Percentiles rank a stretch among this genome's conserved stretches.
phyloP scores from a whole-genome alignment of 352 stramenopile genomes.

The Globisporangium mamillatum region DNA sequence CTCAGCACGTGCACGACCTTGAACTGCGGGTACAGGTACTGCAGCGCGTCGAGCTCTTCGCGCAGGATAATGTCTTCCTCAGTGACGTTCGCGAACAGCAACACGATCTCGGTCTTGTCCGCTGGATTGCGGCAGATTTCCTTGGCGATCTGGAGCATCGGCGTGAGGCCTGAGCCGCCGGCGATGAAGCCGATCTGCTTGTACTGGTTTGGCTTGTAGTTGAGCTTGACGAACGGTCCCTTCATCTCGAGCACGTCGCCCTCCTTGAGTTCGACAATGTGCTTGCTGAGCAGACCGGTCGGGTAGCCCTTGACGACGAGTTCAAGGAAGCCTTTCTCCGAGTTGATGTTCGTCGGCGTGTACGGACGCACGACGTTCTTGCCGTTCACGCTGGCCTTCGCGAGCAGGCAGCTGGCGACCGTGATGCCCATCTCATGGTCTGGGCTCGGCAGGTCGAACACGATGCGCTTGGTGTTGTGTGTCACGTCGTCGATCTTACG shows the following conservation, averaged over 20 bases:
- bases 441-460: conserved; percentile 53
- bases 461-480: conserved; percentile 80
- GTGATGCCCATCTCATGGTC: conserved; percentile 67
- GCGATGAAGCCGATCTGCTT: conserved; percentile 90
- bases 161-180: conserved; percentile 88
- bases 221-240: conserved; percentile 85
- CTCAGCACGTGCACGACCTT: conserved; percentile 71
- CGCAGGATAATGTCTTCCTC: conserved; percentile 89
- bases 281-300: conserved; percentile 78
- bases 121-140: conserved; percentile 79
- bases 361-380: conserved; percentile 85
- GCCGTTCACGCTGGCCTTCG: conserved; percentile 66
- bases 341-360: conserved; percentile 85
- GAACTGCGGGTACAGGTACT: conserved; percentile 81
- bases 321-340: conserved; percentile 79
- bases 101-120: conserved; percentile 81
- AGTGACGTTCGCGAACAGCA: conserved; percentile 85
- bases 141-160: conserved; percentile 88
- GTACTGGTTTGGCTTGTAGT: conserved; percentile 85
- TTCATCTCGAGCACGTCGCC: conserved; percentile 90
- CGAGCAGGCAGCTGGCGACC: conserved; percentile 56
- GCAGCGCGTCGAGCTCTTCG: conserved; percentile 80
- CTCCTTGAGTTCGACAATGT: conserved; percentile 81
- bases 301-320: conserved; percentile 91
- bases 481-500: conserved; percentile 63